phyloP scores from a whole-genome alignment of 2,329 filamentous ascomycete species.

The Pseudogymnoascus sp. region DNA sequence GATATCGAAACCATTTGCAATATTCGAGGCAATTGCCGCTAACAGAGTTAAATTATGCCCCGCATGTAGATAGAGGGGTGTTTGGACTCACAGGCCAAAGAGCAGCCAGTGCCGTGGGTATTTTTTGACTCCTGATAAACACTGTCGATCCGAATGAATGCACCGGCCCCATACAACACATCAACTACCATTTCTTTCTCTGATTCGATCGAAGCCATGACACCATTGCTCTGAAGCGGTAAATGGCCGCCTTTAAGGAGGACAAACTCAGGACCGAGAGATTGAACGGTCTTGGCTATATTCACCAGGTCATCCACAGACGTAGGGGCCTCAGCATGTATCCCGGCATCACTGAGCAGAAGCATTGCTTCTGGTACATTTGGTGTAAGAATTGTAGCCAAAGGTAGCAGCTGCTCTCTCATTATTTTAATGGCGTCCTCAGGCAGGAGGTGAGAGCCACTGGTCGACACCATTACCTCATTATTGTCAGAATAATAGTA shows the following conservation, averaged over 20 bases:
- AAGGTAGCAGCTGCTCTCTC: slow-evolving; percentile 52
- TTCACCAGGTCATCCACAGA: slow-evolving; percentile 59
- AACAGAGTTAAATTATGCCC: slow-evolving; percentile 9
- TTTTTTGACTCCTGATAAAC: slow-evolving; percentile 66
- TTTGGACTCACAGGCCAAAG: slow-evolving; percentile 65
- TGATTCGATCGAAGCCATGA: slow-evolving; percentile 48
- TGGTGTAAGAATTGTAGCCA: slow-evolving; percentile 64
- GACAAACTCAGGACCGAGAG: slow-evolving; percentile 69
- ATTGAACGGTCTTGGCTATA: slow-evolving; percentile 59
- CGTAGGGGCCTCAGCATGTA: slow-evolving; percentile 38
- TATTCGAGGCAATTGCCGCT: slow-evolving; percentile 68
- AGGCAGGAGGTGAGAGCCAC: slow-evolving; percentile 63
- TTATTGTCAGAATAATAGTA: slow-evolving; percentile 6
- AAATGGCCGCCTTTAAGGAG: slow-evolving; percentile 86
- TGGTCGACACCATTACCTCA: slow-evolving; percentile 87
- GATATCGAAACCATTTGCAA: slow-evolving; percentile 53
- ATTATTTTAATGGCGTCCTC: slow-evolving; percentile 56
- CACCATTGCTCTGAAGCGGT: slow-evolving; percentile 62
- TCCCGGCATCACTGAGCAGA: slow-evolving; percentile 49
- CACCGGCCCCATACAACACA: slow-evolving; percentile 59
- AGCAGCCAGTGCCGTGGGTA: slow-evolving; percentile 93
- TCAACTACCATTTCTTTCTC: slow-evolving; percentile 67
- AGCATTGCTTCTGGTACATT: slow-evolving; percentile 70
- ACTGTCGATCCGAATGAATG: slow-evolving; percentile 59
- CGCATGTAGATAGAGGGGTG: background rate